Base-by-base conservation (phyloP, 1,284 basidiomycete genomes). In the Heterobasidion annosum region DNA sequence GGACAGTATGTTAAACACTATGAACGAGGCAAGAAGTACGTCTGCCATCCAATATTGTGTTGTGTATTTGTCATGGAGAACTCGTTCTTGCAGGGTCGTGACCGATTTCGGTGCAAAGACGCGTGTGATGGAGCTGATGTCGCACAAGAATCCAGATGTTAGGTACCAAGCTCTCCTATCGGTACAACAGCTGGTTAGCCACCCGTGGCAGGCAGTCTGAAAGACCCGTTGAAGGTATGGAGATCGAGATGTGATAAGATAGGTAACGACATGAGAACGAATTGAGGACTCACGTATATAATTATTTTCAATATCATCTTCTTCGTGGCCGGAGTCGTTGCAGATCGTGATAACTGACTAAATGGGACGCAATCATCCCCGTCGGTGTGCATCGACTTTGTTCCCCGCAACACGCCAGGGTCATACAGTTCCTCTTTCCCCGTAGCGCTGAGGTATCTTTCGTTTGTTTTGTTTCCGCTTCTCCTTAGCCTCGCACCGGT, bases 61-160 rank as follows among this genome's bases (percentile, higher is more conserved):
- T 6, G 16, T n/a, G 5, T 19, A 44, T 19, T 19, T 33, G 34
- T 61, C 25, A 45, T 52, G 37, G 15, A 15, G 45, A 35, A 8
- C 12, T 40, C 51, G 19, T 42, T 19, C 34, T 54, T 48, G 6
- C 62, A 94, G 93, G 65, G 74, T 85, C 25, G 78, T 97, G 48
- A 83, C 87, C 34, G 86, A 93, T 58, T 73, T 94, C 35, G 88
- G 91, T 34, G 96, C 84, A 10, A 99, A 99, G 73, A 84, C 83
- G 7, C 80, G 86, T 25, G 90, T 95, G 12, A 97, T 99, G 93
- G 88, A 96, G 63, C 78, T 99, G 55, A 95, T 99, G 91, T 83
- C 85, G 3, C 90, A 97, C 68, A 73, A 81, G 35, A 85, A 96
- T 68, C 73, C 89, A 32, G 89, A 98, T 64, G 93, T 98, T 54